A percentile compares a stretch with the other conserved stretches of the same genome.
Evolutionary conservation across 1,284 basidiomycete genomes (phyloP).

Genomic region (Cutaneotrichosporon cutaneum): DNA sequence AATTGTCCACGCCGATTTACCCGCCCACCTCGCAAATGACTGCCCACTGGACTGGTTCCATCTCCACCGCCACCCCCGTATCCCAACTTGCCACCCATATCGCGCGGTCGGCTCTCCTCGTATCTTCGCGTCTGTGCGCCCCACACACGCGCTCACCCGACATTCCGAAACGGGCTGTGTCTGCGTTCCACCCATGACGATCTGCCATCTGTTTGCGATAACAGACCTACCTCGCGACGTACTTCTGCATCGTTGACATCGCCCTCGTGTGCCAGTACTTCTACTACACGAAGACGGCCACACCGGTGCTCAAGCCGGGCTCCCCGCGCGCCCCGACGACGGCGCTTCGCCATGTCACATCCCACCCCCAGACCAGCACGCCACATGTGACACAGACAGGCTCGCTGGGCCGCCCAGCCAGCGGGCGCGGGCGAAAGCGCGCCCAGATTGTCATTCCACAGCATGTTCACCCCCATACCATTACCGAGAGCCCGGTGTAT

Average conservation of each 20-base stretch:
- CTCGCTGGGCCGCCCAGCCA: background rate
- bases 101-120: background rate
- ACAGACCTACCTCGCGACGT: conserved; percentile 81
- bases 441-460: background rate
- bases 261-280: conserved; percentile 72
- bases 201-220: background rate
- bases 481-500: conserved; percentile 14
- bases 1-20: background rate
- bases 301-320: background rate
- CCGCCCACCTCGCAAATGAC: background rate
- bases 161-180: background rate
- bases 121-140: conserved; percentile 7
- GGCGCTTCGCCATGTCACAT: background rate
- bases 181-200: background rate
- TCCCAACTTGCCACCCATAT: background rate
- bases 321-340: conserved; percentile 12
- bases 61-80: background rate
- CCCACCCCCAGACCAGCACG: background rate
- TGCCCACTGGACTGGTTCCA: background rate
- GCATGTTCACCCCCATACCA: background rate
- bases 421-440: conserved; percentile 13
- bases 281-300: conserved; percentile 61
- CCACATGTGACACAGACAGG: background rate
- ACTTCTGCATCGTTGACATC: conserved; percentile 79
- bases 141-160: background rate